Evolutionary conservation across 2,329 filamentous ascomycete genomes (phyloP), one percentile per base, ranked within the genome.

Genomic region (Aspergillus ruber): DNA sequence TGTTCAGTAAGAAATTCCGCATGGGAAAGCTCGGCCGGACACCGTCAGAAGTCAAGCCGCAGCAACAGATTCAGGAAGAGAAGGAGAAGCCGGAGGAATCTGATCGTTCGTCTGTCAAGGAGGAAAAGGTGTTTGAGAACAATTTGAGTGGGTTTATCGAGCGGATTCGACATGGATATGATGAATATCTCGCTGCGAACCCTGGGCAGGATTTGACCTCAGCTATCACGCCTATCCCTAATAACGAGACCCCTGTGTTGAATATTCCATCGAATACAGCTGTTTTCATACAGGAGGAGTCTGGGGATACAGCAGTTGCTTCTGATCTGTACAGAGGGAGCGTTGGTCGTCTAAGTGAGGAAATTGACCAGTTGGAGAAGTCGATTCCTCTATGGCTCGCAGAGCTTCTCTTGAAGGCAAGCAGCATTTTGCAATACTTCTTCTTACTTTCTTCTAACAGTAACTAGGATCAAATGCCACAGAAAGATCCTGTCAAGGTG

Each of bases 401-500:
- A 12, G 90, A 97, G 54, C 80, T 95, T 32, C 74, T 98, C 12
- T 74, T 98, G 42, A 76, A 77, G 59, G 83, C 85, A 71, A 57
- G 72, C 55, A 1, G 6, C 29, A 27, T 47, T 33, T 15, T 4
- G 32, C 27, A 7, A 38, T 2, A 13, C 17, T 13, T 4, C 17
- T 13, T 4, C 5, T 15, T 15, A 8, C 27, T 20, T 18, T 10
- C 10, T 21, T 7, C 15, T 40, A 6, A 46, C 49, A 50, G 56
- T 50, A 46, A 40, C 50, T 43, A 89, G 75, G 96, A 96, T 64
- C 79, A 82, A 63, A 81, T 88, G 7, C 88, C 90, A 0, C 71
- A 78, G 50, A 97, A 97, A 72, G 93, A 97, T n/a, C 84, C 90
- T 1, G 82, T 91, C 57, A 98, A 98, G 75, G 84, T 97, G n/a